These are phyloP conservation scores for Geosmithia flava DNA, from an alignment of 2,329 filamentous ascomycete genomes.

Conservation along the genomic window DNA sequence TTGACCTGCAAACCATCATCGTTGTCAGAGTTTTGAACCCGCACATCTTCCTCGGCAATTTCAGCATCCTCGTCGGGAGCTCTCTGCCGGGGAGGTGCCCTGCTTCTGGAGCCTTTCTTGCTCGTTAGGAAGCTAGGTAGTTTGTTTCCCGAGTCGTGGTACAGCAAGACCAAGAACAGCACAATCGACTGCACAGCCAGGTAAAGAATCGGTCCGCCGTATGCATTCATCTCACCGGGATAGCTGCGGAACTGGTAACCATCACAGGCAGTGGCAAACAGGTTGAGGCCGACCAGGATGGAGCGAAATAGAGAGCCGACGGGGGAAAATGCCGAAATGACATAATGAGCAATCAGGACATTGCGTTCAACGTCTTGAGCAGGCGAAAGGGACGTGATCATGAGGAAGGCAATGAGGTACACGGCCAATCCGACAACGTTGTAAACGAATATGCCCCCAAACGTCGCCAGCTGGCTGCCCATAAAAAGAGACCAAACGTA, in stretches of 20 bases:
- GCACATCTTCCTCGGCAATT: conserved; percentile 48
- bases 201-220: conserved; percentile 71
- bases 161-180: conserved; percentile 58
- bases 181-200: conserved; percentile 57
- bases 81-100: background rate
- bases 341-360: conserved; percentile 60
- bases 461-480: conserved; percentile 63
- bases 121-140: conserved; percentile 2
- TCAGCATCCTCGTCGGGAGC: conserved; percentile 35
- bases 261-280: conserved; percentile 64
- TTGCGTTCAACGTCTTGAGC: conserved; percentile 52
- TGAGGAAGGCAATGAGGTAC: conserved; percentile 56
- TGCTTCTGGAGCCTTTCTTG: conserved; percentile 14
- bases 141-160: conserved; percentile 54
- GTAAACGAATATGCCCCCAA: conserved; percentile 62
- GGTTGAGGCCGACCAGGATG: conserved; percentile 61
- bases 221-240: conserved; percentile 56
- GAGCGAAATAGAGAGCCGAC: conserved; percentile 59
- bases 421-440: conserved; percentile 57
- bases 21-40: conserved; percentile 33
- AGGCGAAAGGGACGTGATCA: conserved; percentile 59
- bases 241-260: conserved; percentile 47
- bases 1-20: conserved; percentile 44
- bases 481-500: conserved; percentile 69
- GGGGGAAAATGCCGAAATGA: conserved; percentile 58